Evolutionary conservation across 495 filamentous ascomycete genomes (phyloP), one percentile per base, ranked within the genome.

Genomic region (Jackrogersella minutella): DNA sequence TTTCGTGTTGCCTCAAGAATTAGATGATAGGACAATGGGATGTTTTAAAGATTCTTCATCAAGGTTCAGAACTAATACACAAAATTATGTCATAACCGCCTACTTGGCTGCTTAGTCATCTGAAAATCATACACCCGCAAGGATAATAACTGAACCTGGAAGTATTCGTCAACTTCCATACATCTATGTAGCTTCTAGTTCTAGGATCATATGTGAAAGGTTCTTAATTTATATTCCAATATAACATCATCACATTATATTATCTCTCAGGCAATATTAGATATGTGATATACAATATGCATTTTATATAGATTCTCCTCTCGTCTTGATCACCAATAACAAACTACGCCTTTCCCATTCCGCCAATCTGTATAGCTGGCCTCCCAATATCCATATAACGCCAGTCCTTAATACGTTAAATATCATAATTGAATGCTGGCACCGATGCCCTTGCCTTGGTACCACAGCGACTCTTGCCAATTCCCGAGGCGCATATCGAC

Each of bases 381-480:
- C 58, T 52, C 28, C 24, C 39, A 8, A 26, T 58, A 47, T 28
- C 46, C 37, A 16, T 37, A 46, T 19, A 69, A 69, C 66, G 66
- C 66, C 66, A 28, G 21, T 11, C 43, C 22, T 30, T 17, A 24
- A 16, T 33, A 36, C 16, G 37, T 43, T 60, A 57, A 62, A 39
- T 22, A 55, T 69, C 68, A 93, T 56, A 91, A 62, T 63, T 84
- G 84, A 10, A 96, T 83, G 59, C 83, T 85, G 0, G 92, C 91
- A 17, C 87, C 90, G 75, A 97, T 93, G 0, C 88, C 88, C 70
- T 82, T 84, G 17, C 90, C 91, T 61, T 81, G 69, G 76, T 90
- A 93, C 83, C 87, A 85, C 34, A 97, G 68, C 47, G 73, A 79
- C 76, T 93, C 86, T 51, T 69, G 81, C 85, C 91, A 97, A 67